phyloP scores from a whole-genome alignment of 768 basidiomycete species.

The Leccinum obscurum region DNA sequence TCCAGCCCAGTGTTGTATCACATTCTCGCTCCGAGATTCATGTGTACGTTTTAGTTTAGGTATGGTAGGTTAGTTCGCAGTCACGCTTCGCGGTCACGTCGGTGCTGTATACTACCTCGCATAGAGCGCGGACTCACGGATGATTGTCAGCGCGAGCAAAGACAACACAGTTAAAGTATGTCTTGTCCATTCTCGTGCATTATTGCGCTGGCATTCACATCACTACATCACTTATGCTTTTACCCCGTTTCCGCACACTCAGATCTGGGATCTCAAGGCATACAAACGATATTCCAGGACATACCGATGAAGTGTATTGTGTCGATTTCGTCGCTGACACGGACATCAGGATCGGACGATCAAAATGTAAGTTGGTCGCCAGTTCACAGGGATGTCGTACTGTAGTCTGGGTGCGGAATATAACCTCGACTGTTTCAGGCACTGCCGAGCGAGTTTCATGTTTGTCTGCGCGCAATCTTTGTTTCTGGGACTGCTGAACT shows the following conservation, averaged over 20 bases:
- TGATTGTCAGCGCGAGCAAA: constrained; percentile 93
- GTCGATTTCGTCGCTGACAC: constrained; percentile 99
- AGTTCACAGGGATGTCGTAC: not conserved
- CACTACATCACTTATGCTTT: no score
- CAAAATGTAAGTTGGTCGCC: constrained; percentile 67
- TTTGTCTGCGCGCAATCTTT: no score
- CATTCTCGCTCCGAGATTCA: not conserved
- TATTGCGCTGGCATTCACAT: not conserved
- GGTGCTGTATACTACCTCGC: constrained; percentile 91
- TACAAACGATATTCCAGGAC: constrained; percentile 27
- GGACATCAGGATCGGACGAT: constrained; percentile 87
- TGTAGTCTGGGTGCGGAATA: not conserved
- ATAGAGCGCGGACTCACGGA: constrained; percentile 92
- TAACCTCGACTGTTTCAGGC: not conserved
- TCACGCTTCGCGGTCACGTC: constrained; percentile 88
- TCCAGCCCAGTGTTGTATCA: not conserved
- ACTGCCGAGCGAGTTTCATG: no score
- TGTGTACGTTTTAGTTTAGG: not conserved
- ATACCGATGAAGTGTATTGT: constrained; percentile 97
- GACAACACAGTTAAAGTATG: constrained; percentile 92
- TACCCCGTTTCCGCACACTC: not conserved
- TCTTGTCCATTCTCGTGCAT: not conserved
- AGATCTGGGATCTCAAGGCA: constrained; percentile 85
- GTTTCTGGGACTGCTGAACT: not conserved
- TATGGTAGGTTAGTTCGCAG: constrained; percentile 77